Evolutionary conservation across 2,329 filamentous ascomycete species (phyloP).

Genomic region (Colletotrichum eleusines): DNA sequence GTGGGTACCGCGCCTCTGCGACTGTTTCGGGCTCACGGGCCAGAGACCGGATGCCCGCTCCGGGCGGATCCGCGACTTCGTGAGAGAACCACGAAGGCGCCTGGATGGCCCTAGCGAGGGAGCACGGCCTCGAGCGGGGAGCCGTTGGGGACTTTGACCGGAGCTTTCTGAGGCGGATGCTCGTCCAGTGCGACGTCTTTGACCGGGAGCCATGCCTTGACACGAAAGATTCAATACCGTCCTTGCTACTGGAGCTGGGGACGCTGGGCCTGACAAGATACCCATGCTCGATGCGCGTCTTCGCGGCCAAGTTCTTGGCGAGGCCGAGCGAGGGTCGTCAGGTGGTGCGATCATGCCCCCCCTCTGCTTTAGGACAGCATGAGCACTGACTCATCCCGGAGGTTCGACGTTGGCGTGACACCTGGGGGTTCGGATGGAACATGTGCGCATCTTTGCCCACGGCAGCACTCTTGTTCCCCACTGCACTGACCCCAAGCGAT

Average conservation of each 20-base stretch:
- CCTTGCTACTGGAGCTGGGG: neutral
- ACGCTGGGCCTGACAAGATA: neutral
- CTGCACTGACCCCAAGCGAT: neutral
- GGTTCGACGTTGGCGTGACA: neutral
- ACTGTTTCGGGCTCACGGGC: slow-evolving; percentile 40
- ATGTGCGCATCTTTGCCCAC: neutral
- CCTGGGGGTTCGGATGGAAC: neutral
- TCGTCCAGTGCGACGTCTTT: slow-evolving; percentile 43
- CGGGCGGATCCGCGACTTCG: slow-evolving; percentile 34
- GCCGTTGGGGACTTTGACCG: slow-evolving; percentile 21
- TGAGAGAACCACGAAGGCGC: slow-evolving; percentile 28
- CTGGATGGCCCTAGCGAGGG: slow-evolving; percentile 33
- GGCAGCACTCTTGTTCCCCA: neutral
- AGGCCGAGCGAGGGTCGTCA: neutral
- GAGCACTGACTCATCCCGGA: slow-evolving; percentile 9
- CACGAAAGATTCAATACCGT: neutral
- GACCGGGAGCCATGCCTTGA: slow-evolving; percentile 33
- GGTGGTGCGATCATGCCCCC: neutral
- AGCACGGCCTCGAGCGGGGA: slow-evolving; percentile 30
- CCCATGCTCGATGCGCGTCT: neutral
- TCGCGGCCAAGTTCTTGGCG: neutral
- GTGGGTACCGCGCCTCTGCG: slow-evolving; percentile 33
- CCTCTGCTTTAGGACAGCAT: slow-evolving; percentile 5
- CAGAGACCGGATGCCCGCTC: neutral
- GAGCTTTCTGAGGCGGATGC: slow-evolving; percentile 36